A percentile compares a stretch with the other conserved stretches of the same genome.
phyloP scores from a whole-genome alignment of 2,329 filamentous ascomycete species.

The Colletotrichum sp. region DNA sequence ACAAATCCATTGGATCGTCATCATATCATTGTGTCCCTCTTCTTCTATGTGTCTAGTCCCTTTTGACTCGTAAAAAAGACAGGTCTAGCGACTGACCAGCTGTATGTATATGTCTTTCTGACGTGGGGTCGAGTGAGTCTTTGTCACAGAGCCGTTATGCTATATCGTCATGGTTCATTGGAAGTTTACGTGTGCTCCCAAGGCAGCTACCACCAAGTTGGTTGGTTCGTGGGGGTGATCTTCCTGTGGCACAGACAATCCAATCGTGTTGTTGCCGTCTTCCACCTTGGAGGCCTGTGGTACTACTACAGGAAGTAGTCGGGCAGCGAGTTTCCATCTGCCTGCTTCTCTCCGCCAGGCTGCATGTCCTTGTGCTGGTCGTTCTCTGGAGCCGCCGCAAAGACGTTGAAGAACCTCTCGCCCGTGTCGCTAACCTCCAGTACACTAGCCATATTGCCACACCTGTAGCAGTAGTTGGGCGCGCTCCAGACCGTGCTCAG shows the following conservation, averaged over 20 bases:
- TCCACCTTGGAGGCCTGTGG: not conserved
- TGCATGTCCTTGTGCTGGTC: conserved; percentile 88
- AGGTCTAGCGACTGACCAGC: not conserved
- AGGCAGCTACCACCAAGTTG: not conserved
- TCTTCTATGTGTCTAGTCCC: not conserved
- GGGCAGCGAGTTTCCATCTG: conserved; percentile 66
- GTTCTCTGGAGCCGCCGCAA: conserved; percentile 95
- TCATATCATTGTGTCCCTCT: not conserved
- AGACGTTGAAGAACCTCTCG: conserved; percentile 96
- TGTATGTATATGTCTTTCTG: not conserved
- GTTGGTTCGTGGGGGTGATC: not conserved
- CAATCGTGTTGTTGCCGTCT: not conserved
- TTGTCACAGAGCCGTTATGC: not conserved
- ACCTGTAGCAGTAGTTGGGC: conserved; percentile 94
- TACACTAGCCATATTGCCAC: conserved; percentile 96
- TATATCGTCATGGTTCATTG: not conserved
- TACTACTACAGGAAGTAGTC: conserved; percentile 70
- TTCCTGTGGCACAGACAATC: not conserved
- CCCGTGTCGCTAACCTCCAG: conserved; percentile 94
- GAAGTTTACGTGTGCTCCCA: not conserved
- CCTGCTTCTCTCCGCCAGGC: conserved; percentile 70
- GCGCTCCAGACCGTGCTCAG: conserved; percentile 98
- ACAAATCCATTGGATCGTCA: not conserved
- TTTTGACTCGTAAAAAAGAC: not conserved
- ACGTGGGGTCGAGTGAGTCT: not conserved